Evolutionary conservation across 2,329 filamentous ascomycete species (phyloP).

Genomic region (Aspergillus cejpii): DNA sequence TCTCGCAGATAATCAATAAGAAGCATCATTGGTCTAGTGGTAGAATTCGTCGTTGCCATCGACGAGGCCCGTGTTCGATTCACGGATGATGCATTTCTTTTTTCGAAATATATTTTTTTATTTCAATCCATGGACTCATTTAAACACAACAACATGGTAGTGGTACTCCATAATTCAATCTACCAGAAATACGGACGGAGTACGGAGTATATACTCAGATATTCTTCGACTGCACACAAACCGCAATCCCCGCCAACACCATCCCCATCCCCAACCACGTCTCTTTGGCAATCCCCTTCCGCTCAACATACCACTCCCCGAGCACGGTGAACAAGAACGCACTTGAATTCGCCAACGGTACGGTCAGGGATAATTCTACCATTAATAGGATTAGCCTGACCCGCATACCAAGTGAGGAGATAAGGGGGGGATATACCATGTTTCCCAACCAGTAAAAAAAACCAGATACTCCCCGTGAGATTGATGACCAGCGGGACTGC

Average conservation of each 20-base stretch:
- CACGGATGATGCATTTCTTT: conserved; percentile 39
- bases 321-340: conserved; percentile 94
- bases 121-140: conserved; percentile 1
- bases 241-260: conserved; percentile 69
- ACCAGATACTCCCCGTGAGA: conserved; percentile 90
- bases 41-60: conserved; percentile 44
- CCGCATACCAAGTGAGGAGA: neutral
- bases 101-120: conserved; percentile 20
- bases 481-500: conserved; percentile 79
- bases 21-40: conserved; percentile 43
- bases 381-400: neutral
- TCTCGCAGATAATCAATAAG: too few relatives aligned
- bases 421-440: conserved; percentile 58
- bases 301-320: conserved; percentile 91
- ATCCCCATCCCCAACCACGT: conserved; percentile 76
- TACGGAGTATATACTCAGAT: too few relatives aligned
- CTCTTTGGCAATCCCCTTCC: conserved; percentile 80
- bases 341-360: conserved; percentile 88
- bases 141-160: too few relatives aligned
- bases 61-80: conserved; percentile 45
- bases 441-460: conserved; percentile 87
- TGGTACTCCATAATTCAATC: too few relatives aligned
- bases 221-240: conserved; percentile 63
- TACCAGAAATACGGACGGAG: too few relatives aligned
- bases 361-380: conserved; percentile 80